These are phyloP conservation scores for Aspergillus novoparasiticus DNA, from an alignment of 2,329 filamentous ascomycete genomes.

Conservation along the genomic window DNA sequence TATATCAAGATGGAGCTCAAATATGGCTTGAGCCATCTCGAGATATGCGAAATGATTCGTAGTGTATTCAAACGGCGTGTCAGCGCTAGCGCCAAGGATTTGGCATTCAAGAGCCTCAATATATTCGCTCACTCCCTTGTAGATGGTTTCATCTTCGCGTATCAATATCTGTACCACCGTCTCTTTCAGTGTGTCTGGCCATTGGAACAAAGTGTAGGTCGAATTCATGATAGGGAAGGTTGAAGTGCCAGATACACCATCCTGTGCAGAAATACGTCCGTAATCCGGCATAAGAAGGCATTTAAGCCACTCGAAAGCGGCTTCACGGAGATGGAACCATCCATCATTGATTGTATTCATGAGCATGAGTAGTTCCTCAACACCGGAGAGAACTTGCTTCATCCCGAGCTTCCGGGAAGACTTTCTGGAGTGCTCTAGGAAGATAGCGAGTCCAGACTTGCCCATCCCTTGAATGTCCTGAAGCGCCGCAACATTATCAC, in stretches of 20 bases:
- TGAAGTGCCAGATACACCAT: conserved; percentile 5
- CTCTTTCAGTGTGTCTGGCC: conserved; percentile 59
- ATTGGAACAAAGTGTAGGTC: conserved; percentile 56
- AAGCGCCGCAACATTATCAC: conserved; percentile 52
- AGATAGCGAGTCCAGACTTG: conserved; percentile 55
- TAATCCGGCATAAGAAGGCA: conserved; percentile 50
- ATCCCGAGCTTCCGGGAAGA: conserved; percentile 41
- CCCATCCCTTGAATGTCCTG: conserved; percentile 52
- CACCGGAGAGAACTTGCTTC: conserved; percentile 43
- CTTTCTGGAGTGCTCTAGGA: conserved; percentile 59
- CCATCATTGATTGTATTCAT: conserved; percentile 48
- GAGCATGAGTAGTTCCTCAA: conserved; percentile 44
- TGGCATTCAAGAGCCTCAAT: conserved; percentile 32
- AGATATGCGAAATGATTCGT: conserved; percentile 41
- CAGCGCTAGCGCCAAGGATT: conserved; percentile 25
- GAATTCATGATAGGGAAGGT: conserved; percentile 37
- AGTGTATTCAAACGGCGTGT: conserved; percentile 29
- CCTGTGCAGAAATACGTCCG: conserved; percentile 16
- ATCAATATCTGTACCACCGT: conserved; percentile 56
- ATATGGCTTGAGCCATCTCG: conserved; percentile 62
- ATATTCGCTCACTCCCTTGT: conserved; percentile 41
- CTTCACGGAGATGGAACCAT: conserved; percentile 54
- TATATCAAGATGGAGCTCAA: conserved; percentile 69
- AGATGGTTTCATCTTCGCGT: conserved; percentile 57
- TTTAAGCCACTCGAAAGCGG: conserved; percentile 58